Percentiles rank a stretch among this genome's conserved stretches.
phyloP scores from a whole-genome alignment of 2,329 filamentous ascomycete species.

The Colletotrichum ledebouriae region DNA sequence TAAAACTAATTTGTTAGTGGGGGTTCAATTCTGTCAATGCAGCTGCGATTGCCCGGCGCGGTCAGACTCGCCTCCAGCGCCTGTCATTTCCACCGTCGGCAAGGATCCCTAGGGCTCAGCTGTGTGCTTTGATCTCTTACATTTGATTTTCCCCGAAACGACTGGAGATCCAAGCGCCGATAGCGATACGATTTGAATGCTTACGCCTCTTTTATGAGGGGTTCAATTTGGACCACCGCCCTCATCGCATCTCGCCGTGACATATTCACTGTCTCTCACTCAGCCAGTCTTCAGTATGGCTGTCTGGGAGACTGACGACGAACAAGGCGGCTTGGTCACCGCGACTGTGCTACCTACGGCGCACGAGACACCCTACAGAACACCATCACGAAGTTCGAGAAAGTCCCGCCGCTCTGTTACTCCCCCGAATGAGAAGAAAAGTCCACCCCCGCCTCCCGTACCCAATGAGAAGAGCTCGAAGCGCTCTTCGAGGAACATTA shows the following conservation, averaged over 20 bases:
- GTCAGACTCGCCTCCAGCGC: slow-evolving; percentile 35
- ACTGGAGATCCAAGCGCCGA: slow-evolving; percentile 38
- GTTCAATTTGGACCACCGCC: slow-evolving; percentile 35
- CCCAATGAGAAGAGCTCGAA: slow-evolving; percentile 60
- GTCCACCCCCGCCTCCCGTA: slow-evolving; percentile 70
- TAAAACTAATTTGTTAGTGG: slow-evolving; percentile 36
- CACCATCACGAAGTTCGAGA: slow-evolving; percentile 73
- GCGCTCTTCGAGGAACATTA: slow-evolving; percentile 69
- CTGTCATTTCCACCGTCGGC: slow-evolving; percentile 38
- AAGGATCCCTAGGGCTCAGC: slow-evolving; percentile 40
- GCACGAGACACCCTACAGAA: slow-evolving; percentile 78
- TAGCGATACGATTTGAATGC: slow-evolving; percentile 32
- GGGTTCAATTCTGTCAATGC: slow-evolving; percentile 41
- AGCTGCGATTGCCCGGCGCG: slow-evolving; percentile 36
- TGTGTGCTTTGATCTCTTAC: slow-evolving; percentile 42
- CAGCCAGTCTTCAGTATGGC: slow-evolving; percentile 58
- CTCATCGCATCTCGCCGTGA: slow-evolving; percentile 20
- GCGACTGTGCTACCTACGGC: slow-evolving; percentile 75
- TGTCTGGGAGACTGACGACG: slow-evolving; percentile 74
- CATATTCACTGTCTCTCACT: slow-evolving; percentile 16
- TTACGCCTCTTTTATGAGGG: slow-evolving; percentile 26
- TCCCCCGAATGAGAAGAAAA: slow-evolving; percentile 64
- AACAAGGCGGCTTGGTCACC: slow-evolving; percentile 68
- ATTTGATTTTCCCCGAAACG: slow-evolving; percentile 36
- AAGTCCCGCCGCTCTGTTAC: slow-evolving; percentile 77